Evolutionary conservation across 805 yeast genomes (phyloP), one percentile per base, ranked within the genome.

Genomic region (Saturnispora silvae): DNA sequence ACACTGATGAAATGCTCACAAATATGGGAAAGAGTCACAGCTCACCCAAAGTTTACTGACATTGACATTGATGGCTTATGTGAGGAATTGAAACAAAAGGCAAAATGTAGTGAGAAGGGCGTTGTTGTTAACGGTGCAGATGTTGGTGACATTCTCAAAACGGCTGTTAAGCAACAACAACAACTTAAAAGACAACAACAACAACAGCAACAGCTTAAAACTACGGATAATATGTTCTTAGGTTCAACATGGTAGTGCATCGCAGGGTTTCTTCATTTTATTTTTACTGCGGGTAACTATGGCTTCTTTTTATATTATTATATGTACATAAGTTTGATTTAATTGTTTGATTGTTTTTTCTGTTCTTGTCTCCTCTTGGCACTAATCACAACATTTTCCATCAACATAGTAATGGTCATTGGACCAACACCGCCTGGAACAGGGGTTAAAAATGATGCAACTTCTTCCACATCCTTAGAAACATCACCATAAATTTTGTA

Each of bases 361-460:
- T 28, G 22, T 20, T 19, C 15, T 17, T 31, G 24, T 4, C 24
- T 24, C 13, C 26, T 28, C 28, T 31, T 36, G 28, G 92, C 87
- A 35, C 87, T 80, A 38, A 65, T 60, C 27, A 76, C 63, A 20
- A 81, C 86, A 55, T 82, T 82, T 46, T 75, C 75, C 56, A 80
- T 72, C 40, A 82, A 64, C 75, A 78, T 77, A 20, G 92, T 92
- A 32, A 82, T 89, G 11, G 94, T 82, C 94, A 82, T 82, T 53
- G 94, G 94, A 36, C 94, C 94, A 45, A 82, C 94, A 47, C 94
- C 94, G 56, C 94, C 94, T 36, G 94, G 94, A 41, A 82, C 94
- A 8, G 94, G 94, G n/a, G 94, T 82, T 45, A 81, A 65, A 49
- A 68, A 67, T 6, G 77, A 65, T 4, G 86, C 77, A 45, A 65